Conservation (phyloP, 2,329 filamentous ascomycete genomes). For the Botrytis byssoidea region DNA sequence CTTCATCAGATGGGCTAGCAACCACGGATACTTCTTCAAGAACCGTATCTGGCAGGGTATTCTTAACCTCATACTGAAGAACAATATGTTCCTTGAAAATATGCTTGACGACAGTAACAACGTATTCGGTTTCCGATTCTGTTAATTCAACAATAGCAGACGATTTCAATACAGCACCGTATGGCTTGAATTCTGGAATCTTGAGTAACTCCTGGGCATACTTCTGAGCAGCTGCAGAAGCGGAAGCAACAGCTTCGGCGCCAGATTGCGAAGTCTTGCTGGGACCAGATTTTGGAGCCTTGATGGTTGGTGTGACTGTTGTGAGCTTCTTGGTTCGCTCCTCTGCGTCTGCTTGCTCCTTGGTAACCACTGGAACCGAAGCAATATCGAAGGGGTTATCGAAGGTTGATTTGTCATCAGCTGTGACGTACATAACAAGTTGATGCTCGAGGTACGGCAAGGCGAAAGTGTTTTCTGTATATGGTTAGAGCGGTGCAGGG, state of each 20-base stretch:
- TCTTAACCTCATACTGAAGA: conserved; percentile 95
- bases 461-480: conserved; percentile 86
- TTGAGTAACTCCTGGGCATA: conserved; percentile 83
- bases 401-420: conserved; percentile 84
- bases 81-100: conserved; percentile 97
- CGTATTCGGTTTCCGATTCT: conserved; percentile 96
- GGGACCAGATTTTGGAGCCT: conserved; percentile 80
- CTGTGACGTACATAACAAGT: conserved; percentile 95
- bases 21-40: conserved; percentile 86
- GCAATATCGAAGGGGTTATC: conserved; percentile 84
- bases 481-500: neutral
- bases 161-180: conserved; percentile 89
- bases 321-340: conserved; percentile 97
- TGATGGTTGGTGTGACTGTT: conserved; percentile 86
- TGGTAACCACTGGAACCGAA: conserved; percentile 86
- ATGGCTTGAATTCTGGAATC: conserved; percentile 87
- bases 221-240: conserved; percentile 78
- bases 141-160: conserved; percentile 84
- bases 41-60: conserved; percentile 87
- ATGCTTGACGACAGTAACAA: conserved; percentile 91
- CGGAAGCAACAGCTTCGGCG: conserved; percentile 72
- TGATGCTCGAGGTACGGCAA: conserved; percentile 95
- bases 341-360: conserved; percentile 93
- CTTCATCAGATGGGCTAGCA: conserved; percentile 76
- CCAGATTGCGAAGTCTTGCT: conserved; percentile 67